Percentiles rank a stretch among this genome's conserved stretches.
Evolutionary conservation across 495 filamentous ascomycete species (phyloP).

Genomic region (Cercophora newfieldiana): DNA sequence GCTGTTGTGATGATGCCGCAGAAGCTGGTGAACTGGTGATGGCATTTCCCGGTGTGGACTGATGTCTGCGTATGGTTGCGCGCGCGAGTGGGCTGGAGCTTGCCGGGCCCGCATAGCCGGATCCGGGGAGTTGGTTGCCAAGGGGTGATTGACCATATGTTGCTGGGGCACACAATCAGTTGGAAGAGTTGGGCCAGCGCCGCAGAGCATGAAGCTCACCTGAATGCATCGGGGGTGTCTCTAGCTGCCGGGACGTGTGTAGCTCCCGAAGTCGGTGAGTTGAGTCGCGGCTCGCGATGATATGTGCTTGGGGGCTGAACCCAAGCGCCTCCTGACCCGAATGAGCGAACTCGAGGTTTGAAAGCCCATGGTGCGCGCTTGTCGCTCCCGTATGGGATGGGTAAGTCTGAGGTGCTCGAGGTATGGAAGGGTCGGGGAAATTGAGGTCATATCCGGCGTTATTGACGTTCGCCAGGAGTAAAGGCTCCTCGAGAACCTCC

Average conservation of each 20-base stretch:
- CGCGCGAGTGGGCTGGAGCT: neutral
- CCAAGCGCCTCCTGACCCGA: neutral
- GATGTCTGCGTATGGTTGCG: neutral
- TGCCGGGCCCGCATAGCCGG: neutral
- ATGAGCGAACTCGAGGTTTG: neutral
- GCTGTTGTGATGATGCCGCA: neutral
- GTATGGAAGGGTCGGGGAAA: neutral
- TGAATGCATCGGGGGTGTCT: neutral
- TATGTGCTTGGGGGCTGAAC: neutral
- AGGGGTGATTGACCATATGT: neutral
- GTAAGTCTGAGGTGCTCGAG: neutral
- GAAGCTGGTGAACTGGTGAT: neutral
- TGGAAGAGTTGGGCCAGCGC: neutral
- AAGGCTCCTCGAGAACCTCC: conserved; percentile 18
- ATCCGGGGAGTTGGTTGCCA: neutral
- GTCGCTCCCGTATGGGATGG: neutral
- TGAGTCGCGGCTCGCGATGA: neutral
- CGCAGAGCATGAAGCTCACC: neutral
- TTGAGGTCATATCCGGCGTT: too few relatives aligned
- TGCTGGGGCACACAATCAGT: neutral
- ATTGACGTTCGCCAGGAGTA: too few relatives aligned
- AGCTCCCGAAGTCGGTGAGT: neutral
- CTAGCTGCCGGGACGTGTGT: neutral
- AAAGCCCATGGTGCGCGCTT: neutral
- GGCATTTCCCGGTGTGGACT: neutral